Conservation (phyloP, 305 asterid species). For the Euphrasia arctica region DNA sequence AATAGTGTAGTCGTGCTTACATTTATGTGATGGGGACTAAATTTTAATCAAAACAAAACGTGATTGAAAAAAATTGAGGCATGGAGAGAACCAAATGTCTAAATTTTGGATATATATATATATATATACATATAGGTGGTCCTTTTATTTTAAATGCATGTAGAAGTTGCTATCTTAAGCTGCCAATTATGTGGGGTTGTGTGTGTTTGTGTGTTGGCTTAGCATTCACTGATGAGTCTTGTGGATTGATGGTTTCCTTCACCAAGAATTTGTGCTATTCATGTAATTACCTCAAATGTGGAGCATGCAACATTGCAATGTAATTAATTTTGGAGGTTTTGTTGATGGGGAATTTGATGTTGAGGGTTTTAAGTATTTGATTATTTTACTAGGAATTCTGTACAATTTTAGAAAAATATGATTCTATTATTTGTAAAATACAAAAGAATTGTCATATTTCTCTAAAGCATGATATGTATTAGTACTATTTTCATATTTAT, state of each 20-base stretch:
- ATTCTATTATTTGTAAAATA: no score
- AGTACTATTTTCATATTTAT: no score
- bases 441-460: no score
- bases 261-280: not conserved
- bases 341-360: no score
- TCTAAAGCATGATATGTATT: no score
- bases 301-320: no score
- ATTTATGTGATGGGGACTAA: slow-evolving; percentile 20
- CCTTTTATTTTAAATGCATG: slow-evolving; percentile 40
- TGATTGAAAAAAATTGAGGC: slow-evolving; percentile 43
- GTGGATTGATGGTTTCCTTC: slow-evolving; percentile 17
- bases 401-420: no score
- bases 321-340: no score
- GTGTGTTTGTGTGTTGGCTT: not conserved
- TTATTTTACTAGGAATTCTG: no score
- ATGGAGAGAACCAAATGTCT: slow-evolving; percentile 38
- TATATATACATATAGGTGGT: slow-evolving; percentile 33
- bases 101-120: slow-evolving; percentile 28
- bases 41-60: slow-evolving; percentile 25
- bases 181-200: slow-evolving; percentile 36
- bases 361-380: no score
- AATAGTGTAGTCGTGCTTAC: no score
- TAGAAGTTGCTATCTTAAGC: slow-evolving; percentile 27
- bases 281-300: slow-evolving; percentile 4
- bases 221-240: slow-evolving; percentile 22